Evolutionary conservation across 345 rosid genomes (phyloP).

Genomic region (Clarkia xantiana): DNA sequence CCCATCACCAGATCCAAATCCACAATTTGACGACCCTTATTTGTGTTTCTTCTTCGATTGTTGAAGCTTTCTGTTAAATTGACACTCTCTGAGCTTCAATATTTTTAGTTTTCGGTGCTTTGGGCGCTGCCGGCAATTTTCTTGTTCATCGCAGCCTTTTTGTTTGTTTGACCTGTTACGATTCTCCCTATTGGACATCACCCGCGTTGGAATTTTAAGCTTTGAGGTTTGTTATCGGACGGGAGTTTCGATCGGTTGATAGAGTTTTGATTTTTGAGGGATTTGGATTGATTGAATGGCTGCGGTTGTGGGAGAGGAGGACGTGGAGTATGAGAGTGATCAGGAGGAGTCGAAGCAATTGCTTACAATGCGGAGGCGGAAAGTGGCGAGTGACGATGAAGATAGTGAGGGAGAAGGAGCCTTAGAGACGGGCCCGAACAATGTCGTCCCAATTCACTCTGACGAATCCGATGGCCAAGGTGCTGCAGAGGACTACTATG

Average conservation of each 20-base stretch:
- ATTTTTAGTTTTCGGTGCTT: too few species aligned
- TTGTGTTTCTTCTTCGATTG: too few species aligned
- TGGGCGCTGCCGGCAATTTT: too few species aligned
- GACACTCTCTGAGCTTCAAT: too few species aligned
- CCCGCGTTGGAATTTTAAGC: conserved; percentile 1
- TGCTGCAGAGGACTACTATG: conserved; percentile 46
- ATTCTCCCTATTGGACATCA: background rate
- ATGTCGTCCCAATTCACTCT: conserved; percentile 30
- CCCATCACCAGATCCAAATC: too few species aligned
- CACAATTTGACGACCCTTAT: too few species aligned
- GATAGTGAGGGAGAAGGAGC: conserved; percentile 23
- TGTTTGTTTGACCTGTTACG: too few species aligned
- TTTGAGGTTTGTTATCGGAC: background rate
- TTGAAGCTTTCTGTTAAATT: too few species aligned
- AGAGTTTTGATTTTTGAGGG: background rate
- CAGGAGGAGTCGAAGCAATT: conserved; percentile 68
- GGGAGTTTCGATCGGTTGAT: too few species aligned
- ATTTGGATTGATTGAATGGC: conserved; percentile 12
- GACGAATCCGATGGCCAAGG: conserved; percentile 64
- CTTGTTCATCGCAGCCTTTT: too few species aligned
- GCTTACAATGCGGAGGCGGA: conserved; percentile 54
- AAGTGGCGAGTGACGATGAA: conserved; percentile 88
- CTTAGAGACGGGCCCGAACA: conserved; percentile 19
- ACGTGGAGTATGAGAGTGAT: conserved; percentile 73
- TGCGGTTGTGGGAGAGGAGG: conserved; percentile 39